A percentile compares a stretch with the other conserved stretches of the same genome.
Conservation (phyloP, 2,329 filamentous ascomycete species). For the Monilinia aucupariae region DNA sequence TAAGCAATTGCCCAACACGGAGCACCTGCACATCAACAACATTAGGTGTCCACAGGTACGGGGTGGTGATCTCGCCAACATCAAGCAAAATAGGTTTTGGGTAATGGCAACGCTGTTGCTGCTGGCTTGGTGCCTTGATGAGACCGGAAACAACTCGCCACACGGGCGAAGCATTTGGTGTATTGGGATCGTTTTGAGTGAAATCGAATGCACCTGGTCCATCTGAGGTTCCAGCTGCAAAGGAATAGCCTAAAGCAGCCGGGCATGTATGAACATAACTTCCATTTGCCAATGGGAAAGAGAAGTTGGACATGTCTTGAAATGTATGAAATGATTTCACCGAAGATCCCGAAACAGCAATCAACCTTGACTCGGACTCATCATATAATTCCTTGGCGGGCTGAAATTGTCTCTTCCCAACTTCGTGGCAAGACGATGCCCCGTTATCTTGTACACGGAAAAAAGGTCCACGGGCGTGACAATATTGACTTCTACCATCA, state of each 20-base stretch:
- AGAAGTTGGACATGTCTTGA: constrained; percentile 71
- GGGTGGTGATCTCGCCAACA: constrained; percentile 70
- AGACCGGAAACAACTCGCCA: constrained; percentile 73
- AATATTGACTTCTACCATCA: constrained; percentile 62
- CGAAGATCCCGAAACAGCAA: constrained; percentile 52
- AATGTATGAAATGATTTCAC: constrained; percentile 84
- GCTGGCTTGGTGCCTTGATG: constrained; percentile 62
- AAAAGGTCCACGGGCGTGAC: constrained; percentile 67
- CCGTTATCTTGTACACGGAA: constrained; percentile 66
- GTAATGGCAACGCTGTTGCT: constrained; percentile 70
- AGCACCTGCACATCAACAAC: constrained; percentile 84
- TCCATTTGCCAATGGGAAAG: constrained; percentile 69
- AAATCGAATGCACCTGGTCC: constrained; percentile 91
- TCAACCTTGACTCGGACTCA: constrained; percentile 41
- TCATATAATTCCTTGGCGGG: constrained; percentile 58
- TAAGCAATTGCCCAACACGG: constrained; percentile 76
- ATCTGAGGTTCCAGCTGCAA: constrained; percentile 88
- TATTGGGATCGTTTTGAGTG: constrained; percentile 73
- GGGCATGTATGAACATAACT: constrained; percentile 69
- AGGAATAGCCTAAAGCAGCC: constrained; percentile 84
- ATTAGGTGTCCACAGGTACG: constrained; percentile 87
- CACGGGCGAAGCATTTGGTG: constrained; percentile 59
- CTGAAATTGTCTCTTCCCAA: constrained; percentile 65
- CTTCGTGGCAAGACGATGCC: constrained; percentile 68
- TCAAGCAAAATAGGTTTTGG: constrained; percentile 84